Evolutionary conservation across 176 grass and related monocot species (phyloP).

Genomic region (Ensete ventricosum): DNA sequence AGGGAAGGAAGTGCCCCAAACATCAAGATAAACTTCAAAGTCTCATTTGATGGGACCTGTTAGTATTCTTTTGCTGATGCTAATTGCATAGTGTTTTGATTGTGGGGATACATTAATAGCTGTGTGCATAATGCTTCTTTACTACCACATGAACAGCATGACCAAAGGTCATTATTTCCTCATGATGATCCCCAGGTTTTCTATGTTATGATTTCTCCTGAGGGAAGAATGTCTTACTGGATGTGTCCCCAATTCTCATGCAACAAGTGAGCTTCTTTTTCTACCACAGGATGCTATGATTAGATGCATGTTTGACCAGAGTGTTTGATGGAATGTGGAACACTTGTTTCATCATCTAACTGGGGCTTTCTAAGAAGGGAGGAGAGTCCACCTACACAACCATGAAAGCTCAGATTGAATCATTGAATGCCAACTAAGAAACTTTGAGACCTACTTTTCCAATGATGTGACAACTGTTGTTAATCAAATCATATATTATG

Average conservation of each 20-base stretch:
- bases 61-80: neutral
- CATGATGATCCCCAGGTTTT: neutral
- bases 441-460: neutral
- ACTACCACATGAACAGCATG: neutral
- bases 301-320: neutral
- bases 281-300: neutral
- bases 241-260: too few relatives aligned
- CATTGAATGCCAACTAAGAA: neutral
- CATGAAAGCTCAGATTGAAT: neutral
- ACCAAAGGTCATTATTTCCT: neutral
- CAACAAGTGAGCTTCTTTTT: too few relatives aligned
- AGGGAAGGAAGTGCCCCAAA: neutral
- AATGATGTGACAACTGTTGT: neutral
- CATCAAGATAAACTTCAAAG: neutral
- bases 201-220: too few relatives aligned
- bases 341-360: neutral
- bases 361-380: neutral
- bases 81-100: neutral
- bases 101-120: neutral
- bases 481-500: too few relatives aligned
- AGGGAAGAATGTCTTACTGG: too few relatives aligned
- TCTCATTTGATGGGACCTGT: neutral
- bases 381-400: neutral
- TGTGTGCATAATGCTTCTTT: neutral
- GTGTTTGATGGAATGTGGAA: neutral